These are phyloP conservation scores for Trichopus zeylanicus DNA, from an alignment of 116 monocot species.

Conservation along the genomic window DNA sequence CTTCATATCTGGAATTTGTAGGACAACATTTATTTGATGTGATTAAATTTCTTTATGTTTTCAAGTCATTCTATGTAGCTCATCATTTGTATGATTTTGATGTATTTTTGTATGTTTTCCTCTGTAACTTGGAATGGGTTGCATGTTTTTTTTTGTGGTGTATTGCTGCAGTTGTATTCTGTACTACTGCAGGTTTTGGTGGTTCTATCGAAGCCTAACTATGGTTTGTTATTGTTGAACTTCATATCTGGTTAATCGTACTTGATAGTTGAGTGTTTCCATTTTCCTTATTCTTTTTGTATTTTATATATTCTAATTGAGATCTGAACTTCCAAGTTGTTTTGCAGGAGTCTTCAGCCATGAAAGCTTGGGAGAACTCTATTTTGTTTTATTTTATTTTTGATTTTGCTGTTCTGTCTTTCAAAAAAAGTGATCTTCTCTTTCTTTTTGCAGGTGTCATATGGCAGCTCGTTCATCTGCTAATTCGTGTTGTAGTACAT, in stretches of 20 bases:
- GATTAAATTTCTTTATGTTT: background rate
- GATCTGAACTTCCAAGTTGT: background rate
- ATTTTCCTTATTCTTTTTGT: background rate
- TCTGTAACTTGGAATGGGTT: background rate
- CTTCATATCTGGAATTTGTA: background rate
- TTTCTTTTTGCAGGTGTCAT: too few relatives aligned
- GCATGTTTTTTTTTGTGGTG: background rate
- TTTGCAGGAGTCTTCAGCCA: too few relatives aligned
- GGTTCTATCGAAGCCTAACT: background rate
- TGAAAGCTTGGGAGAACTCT: too few relatives aligned
- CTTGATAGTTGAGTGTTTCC: background rate
- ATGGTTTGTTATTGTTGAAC: conserved; percentile 1
- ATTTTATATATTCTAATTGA: background rate
- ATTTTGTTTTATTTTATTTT: too few relatives aligned
- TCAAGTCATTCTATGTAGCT: background rate
- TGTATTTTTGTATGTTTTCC: background rate
- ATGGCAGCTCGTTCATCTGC: too few relatives aligned
- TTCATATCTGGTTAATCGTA: too few relatives aligned
- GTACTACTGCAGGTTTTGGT: background rate
- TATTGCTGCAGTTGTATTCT: background rate
- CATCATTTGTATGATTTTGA: background rate
- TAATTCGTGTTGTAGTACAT: too few relatives aligned
- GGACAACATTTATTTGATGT: background rate
- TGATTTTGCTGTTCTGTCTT: too few relatives aligned
- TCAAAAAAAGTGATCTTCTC: too few relatives aligned